Evolutionary conservation across 352 stramenopile genomes (phyloP), one percentile per base, ranked within the genome.

Genomic region (Phytophthora fragariaefolia): DNA sequence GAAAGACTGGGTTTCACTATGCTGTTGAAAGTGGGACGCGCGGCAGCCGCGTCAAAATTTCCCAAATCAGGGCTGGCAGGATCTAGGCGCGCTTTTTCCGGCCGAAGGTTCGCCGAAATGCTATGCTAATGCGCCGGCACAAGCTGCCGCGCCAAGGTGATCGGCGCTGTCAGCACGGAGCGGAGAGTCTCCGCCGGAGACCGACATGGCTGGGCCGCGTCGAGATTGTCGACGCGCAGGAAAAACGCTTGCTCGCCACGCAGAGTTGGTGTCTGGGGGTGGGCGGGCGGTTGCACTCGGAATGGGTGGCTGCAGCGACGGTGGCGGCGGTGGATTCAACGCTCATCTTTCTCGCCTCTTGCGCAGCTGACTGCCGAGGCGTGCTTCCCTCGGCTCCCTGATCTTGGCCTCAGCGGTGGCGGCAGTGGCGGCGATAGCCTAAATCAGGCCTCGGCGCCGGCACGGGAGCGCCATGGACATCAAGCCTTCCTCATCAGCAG

Each of bases 31-130:
- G 65, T 73, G 58, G 65, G 46, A 69, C 52, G 0, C 30, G 8
- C 15, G 9, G 52, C 68, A 58, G 68, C 68, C 52, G 60, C 58
- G 48, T 50, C 22, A 63, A 69, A 76, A 61, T 60, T 69, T 76
- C 22, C 9, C 13, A 54, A 74, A 64, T 70, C 46, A 63, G 52
- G 56, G 22, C n/a, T n/a, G n/a, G n/a, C n/a, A n/a, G n/a, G n/a
- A n/a, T n/a, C n/a, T n/a, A n/a, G n/a, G 36, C 36, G 17, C 15
- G 36, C 36, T 45, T 45, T 45, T 22, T 43, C 22, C 36, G 36
- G 36, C 36, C 36, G 36, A 45, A 45, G 17, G 36, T 45, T 45
- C 36, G 17, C 5, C 36, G 36, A 45, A 45, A 45, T 23, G 36
- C 36, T 45, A 45, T 45, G 36, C 36, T 36, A 1, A 12, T 12